Evolutionary conservation across 1,284 basidiomycete species (phyloP).

Genomic region (Paramarasmius palmivorus): DNA sequence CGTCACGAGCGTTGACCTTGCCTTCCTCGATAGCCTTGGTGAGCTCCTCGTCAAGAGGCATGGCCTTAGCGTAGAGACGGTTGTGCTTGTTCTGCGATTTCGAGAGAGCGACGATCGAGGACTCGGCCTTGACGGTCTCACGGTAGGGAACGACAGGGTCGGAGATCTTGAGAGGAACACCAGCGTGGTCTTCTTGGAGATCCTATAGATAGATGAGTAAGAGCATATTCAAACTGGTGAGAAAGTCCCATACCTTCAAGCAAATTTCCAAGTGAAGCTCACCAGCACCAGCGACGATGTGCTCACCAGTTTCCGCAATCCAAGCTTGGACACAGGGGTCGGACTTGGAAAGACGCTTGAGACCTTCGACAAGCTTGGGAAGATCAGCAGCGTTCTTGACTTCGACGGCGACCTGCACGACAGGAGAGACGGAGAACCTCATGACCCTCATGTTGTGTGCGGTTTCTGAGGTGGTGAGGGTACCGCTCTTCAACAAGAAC

Average conservation of each 20-base stretch:
- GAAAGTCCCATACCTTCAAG: conserved; percentile 72
- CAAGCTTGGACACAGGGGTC: conserved; percentile 99
- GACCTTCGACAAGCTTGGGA: conserved; percentile 99
- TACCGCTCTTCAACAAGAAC: conserved; percentile 99
- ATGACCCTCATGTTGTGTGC: conserved; percentile 99
- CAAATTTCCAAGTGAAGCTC: conserved; percentile 99
- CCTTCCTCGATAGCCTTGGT: conserved; percentile 92
- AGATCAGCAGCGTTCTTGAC: conserved; percentile 99
- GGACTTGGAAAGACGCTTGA: conserved; percentile 99
- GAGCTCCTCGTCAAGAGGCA: conserved; percentile 94
- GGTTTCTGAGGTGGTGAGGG: conserved; percentile 95
- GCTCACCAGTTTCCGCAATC: conserved; percentile 93
- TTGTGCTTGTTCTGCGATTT: conserved; percentile 99
- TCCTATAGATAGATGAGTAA: conserved; percentile 51
- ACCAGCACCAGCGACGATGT: conserved; percentile 99
- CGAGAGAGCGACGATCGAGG: conserved; percentile 93
- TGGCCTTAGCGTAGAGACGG: conserved; percentile 92
- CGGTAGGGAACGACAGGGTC: conserved; percentile 98
- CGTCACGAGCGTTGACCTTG: conserved; percentile 89
- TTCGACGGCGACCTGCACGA: conserved; percentile 99
- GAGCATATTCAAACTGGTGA: conserved; percentile 2
- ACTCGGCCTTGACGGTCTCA: conserved; percentile 97
- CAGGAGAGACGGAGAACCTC: conserved; percentile 99
- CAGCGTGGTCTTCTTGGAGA: conserved; percentile 99
- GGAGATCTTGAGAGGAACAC: conserved; percentile 98